Evolutionary conservation across 73 alveolate genomes (phyloP).

Genomic region (Tetrahymena borealis): DNA sequence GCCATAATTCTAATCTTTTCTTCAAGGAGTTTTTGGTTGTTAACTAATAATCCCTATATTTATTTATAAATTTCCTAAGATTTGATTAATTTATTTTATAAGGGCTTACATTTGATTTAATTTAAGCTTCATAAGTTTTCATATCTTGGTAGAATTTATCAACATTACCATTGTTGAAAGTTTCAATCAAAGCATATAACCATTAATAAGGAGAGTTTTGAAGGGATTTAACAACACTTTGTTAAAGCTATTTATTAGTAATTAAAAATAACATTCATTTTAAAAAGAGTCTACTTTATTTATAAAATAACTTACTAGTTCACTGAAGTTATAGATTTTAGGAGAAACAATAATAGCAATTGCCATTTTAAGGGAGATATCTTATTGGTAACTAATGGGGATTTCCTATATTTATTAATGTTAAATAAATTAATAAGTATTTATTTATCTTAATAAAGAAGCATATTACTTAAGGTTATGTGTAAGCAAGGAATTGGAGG

Average conservation of each 20-base stretch:
- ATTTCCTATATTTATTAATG: neutral
- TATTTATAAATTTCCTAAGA: neutral
- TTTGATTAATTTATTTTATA: neutral
- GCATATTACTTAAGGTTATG: conserved; percentile 13
- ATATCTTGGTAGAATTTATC: neutral
- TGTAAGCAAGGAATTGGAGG: conserved; percentile 29
- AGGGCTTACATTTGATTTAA: neutral
- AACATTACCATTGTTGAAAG: conserved; percentile 31
- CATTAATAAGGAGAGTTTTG: conserved; percentile 11
- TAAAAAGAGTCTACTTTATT: no score
- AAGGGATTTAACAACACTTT: conserved; percentile 16
- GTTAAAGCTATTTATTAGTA: neutral
- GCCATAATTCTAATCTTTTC: conserved; percentile 47
- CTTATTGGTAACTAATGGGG: neutral
- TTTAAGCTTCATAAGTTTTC: neutral
- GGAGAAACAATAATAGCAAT: conserved; percentile 36
- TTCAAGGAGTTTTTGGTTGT: neutral
- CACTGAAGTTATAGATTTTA: conserved; percentile 40
- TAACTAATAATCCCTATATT: neutral
- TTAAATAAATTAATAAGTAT: neutral
- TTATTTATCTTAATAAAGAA: neutral
- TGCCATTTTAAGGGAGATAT: conserved; percentile 38
- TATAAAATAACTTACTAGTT: neutral
- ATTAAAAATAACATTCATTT: neutral
- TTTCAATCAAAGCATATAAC: conserved; percentile 29